phyloP scores from a whole-genome alignment of 345 rosid genomes.

The Rhodamnia rubescens region DNA sequence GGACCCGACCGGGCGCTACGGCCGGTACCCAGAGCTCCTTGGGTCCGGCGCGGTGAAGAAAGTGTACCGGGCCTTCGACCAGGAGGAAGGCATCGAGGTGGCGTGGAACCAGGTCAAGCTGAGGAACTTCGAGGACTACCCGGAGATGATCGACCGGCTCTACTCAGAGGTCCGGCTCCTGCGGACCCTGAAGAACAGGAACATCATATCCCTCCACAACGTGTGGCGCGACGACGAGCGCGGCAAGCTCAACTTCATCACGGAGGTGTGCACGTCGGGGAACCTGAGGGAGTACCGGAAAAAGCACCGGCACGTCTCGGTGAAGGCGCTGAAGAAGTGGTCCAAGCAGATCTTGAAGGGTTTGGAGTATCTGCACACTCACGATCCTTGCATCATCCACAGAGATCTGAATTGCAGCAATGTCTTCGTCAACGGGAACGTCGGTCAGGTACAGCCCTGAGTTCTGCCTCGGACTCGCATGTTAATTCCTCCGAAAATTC shows the following conservation, averaged over 20 bases:
- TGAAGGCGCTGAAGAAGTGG: conserved; percentile 87
- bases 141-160: conserved; percentile 56
- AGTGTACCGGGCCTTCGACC: conserved; percentile 85
- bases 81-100: conserved; percentile 85
- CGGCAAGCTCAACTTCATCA: conserved; percentile 64
- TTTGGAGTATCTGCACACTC: conserved; percentile 63
- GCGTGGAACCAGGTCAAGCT: conserved; percentile 92
- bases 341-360: conserved; percentile 75
- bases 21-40: conserved; percentile 54
- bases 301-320: conserved; percentile 68
- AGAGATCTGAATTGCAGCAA: conserved; percentile 93
- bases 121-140: conserved; percentile 39
- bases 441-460: conserved; percentile 42
- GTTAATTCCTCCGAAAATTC: not conserved
- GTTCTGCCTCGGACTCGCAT: not conserved
- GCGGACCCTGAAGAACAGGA: conserved; percentile 31
- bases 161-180: conserved; percentile 60
- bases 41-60: conserved; percentile 72
- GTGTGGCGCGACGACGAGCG: conserved; percentile 52
- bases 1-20: conserved; percentile 74
- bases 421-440: conserved; percentile 76
- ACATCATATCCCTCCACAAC: conserved; percentile 46
- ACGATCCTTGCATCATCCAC: conserved; percentile 78
- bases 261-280: conserved; percentile 89
- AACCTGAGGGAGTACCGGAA: conserved; percentile 73